Base-by-base conservation (phyloP, 2,329 filamentous ascomycete genomes). In the Cadophora malorum region DNA sequence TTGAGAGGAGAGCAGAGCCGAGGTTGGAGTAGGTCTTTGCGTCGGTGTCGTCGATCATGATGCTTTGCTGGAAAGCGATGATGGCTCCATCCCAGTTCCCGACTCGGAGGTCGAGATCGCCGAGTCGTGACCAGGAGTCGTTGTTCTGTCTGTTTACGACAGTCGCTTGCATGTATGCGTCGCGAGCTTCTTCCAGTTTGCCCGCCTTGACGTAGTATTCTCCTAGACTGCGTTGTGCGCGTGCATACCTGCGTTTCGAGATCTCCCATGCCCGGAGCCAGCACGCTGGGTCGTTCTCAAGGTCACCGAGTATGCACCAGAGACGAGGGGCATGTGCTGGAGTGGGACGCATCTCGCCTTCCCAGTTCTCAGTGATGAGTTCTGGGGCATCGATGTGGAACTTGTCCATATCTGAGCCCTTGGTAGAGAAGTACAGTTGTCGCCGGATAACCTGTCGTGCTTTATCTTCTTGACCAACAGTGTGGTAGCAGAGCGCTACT, bases 11-110 rank as follows among this genome's bases (percentile, higher is more conserved):
- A 0, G 95, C 90, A 1, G 91, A 94, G 0, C 94, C 96, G 25
- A 99, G 85, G 76, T 99, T 99, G 75, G 92, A 96, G 93, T 96
- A 99, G 0, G 93, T 93, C 76, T 97, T 89, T 0, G 94, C 95
- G 76, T 97, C 94, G 63, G 91, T 90, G 31, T 96, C 94, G 59
- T 97, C 96, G 12, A 92, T 85, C 72, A 92, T 89, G 12, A 99
- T 94, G 9, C 91, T 91, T 25, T 94, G 86, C 9, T 90, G 89
- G 79, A 96, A 99, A 0, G 94, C 91, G 72, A 95, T 90, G 0
- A 92, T 90, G 0, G 96, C 95, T 23, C 91, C 90, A 23, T 90
- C 84, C 81, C 92, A 98, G 49, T 90, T 84, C 10, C 88, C 88
- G 0, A 96, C 84, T 62, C 95, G 90, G 23, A 99, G 85, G 72